Conservation (phyloP, 139 green algal genomes). For the Eudorina sp. region DNA sequence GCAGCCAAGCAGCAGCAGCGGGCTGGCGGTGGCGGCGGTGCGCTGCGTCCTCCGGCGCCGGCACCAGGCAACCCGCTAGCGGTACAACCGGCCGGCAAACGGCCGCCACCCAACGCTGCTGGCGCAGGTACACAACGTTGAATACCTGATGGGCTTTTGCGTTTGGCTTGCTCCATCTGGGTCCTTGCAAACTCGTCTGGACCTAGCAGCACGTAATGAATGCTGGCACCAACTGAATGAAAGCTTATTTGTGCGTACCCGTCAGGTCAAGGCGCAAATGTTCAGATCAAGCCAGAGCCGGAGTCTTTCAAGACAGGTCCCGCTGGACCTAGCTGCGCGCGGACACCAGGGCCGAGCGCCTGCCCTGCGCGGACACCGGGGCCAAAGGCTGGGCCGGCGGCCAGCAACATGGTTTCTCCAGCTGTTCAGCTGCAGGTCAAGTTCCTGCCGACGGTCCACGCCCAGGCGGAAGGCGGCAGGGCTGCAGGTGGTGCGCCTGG, state of each 20-base stretch:
- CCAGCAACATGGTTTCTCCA: constrained; percentile 30
- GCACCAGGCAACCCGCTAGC: neutral
- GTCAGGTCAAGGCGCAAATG: neutral
- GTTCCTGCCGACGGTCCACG: constrained; percentile 29
- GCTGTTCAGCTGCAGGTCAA: constrained; percentile 47
- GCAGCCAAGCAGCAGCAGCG: constrained; percentile 26
- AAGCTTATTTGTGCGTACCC: neutral
- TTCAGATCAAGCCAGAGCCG: constrained; percentile 36
- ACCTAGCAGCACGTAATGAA: no score
- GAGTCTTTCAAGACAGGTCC: constrained; percentile 8
- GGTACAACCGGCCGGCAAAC: neutral
- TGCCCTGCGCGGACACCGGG: neutral
- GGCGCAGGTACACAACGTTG: neutral
- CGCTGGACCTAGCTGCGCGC: neutral
- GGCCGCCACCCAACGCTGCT: constrained; percentile 3
- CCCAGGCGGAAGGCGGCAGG: neutral
- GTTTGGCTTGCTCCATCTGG: no score
- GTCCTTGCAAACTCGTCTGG: no score
- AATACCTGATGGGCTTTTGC: no score
- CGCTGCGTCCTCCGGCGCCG: constrained; percentile 11
- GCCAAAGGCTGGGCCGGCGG: neutral
- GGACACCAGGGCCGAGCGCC: neutral
- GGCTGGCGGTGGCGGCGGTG: neutral
- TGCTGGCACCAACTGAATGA: no score
- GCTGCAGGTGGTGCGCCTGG: neutral